Conservation (phyloP, 805 yeast species). For the Barnettozyma botsteinii region DNA sequence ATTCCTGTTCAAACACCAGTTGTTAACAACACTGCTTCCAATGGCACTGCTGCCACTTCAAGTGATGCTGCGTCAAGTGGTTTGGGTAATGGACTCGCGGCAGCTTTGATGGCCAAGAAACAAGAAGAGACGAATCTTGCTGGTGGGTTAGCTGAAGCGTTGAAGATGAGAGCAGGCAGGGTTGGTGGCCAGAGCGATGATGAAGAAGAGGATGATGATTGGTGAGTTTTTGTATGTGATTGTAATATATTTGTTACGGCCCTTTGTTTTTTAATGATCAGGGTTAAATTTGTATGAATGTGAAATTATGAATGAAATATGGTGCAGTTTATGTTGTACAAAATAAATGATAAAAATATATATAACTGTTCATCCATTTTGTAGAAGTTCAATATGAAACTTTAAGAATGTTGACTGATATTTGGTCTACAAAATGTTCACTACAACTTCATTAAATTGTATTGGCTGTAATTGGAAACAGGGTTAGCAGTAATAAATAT, state of each 20-base stretch:
- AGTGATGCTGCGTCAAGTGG: constrained; percentile 13
- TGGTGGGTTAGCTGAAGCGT: constrained; percentile 85
- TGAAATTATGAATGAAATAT: too few species aligned
- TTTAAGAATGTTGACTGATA: too few species aligned
- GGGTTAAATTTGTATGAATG: too few species aligned
- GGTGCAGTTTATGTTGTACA: too few species aligned
- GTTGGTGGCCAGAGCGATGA: constrained; percentile 57
- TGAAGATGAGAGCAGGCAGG: constrained; percentile 70
- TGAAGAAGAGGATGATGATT: constrained; percentile 65
- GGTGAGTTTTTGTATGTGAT: constrained; percentile 20
- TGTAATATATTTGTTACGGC: not conserved
- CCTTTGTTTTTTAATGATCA: too few species aligned
- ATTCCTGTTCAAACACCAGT: constrained; percentile 31
- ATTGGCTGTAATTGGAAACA: too few species aligned
- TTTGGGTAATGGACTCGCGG: constrained; percentile 56
- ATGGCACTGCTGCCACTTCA: constrained; percentile 9
- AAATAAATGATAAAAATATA: too few species aligned
- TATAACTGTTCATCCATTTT: too few species aligned
- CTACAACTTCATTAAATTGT: too few species aligned
- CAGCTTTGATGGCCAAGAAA: constrained; percentile 59
- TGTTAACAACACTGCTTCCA: constrained; percentile 28
- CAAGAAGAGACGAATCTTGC: constrained; percentile 59
- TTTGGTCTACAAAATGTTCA: too few species aligned
- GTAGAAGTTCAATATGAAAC: too few species aligned
- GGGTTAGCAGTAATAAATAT: too few species aligned